Evolutionary conservation across 345 rosid species (phyloP).

Genomic region (Xanthoceras sorbifolium): DNA sequence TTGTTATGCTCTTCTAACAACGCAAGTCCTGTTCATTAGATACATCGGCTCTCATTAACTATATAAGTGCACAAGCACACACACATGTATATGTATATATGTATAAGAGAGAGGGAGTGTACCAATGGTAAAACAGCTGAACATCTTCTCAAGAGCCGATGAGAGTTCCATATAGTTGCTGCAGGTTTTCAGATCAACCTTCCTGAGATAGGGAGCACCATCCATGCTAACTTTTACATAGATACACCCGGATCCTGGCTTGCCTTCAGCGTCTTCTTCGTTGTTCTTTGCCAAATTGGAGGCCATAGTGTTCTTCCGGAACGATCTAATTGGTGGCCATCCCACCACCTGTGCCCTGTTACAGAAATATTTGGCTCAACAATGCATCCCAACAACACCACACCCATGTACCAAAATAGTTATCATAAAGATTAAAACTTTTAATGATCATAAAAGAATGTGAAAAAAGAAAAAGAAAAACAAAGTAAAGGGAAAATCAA

Average conservation of each 20-base stretch:
- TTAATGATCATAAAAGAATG: not conserved
- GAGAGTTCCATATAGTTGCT: conserved; percentile 45
- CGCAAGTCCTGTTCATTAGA: not conserved
- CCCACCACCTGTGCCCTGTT: conserved; percentile 68
- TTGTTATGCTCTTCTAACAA: not conserved
- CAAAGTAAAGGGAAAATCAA: too few species aligned
- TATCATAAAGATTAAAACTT: not conserved
- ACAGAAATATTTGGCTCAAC: conserved; percentile 16
- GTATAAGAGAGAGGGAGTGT: conserved; percentile 14
- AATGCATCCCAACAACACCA: conserved; percentile 1
- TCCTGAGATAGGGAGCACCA: conserved; percentile 61
- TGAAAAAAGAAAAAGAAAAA: not conserved
- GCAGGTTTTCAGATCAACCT: conserved; percentile 51
- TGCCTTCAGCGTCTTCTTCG: conserved; percentile 48
- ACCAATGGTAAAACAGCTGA: conserved; percentile 65
- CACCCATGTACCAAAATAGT: not conserved
- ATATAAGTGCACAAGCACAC: not conserved
- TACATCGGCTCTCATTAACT: not conserved
- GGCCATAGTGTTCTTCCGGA: conserved; percentile 58
- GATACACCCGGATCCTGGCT: conserved; percentile 42
- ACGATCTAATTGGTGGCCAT: conserved; percentile 67
- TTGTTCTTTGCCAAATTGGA: conserved; percentile 41
- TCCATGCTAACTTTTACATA: conserved; percentile 70
- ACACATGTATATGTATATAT: not conserved
- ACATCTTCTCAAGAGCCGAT: conserved; percentile 57